phyloP scores from a whole-genome alignment of 371 early-diverging fungal species.

The Actinomucor elegans region DNA sequence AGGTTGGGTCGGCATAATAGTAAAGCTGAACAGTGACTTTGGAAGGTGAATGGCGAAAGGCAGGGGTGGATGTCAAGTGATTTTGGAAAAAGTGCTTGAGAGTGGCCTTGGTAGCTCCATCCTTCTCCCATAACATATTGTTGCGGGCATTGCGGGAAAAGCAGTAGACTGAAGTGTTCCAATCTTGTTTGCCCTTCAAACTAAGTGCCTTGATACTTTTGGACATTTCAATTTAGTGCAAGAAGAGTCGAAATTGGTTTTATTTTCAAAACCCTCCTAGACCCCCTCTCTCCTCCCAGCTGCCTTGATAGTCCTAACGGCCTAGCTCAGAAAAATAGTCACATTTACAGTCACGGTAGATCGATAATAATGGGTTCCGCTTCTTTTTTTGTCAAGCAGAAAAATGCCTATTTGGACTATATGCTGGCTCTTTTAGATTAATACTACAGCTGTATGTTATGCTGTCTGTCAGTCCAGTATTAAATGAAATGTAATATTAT shows the following conservation, averaged over 20 bases:
- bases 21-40: conserved; percentile 50
- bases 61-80: conserved; percentile 51
- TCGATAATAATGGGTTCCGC: no score
- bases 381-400: no score
- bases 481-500: no score
- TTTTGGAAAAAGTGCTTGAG: conserved; percentile 50
- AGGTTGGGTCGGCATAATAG: conserved; percentile 48
- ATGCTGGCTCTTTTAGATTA: no score
- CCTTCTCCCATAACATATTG: conserved; percentile 53
- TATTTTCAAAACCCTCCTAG: no score
- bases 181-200: conserved; percentile 51
- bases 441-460: no score
- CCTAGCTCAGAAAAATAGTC: no score
- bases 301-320: no score
- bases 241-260: background rate
- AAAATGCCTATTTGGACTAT: no score
- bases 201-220: conserved; percentile 54
- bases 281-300: no score
- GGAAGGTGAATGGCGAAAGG: conserved; percentile 48
- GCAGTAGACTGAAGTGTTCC: conserved; percentile 49
- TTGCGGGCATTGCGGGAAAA: conserved; percentile 48
- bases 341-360: background rate
- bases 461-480: no score
- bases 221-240: conserved; percentile 29
- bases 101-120: conserved; percentile 41